A percentile compares a stretch with the other conserved stretches of the same genome.
These are phyloP conservation scores for Anisodus acutangulus DNA, from an alignment of 257 asterid species.

Conservation along the genomic window DNA sequence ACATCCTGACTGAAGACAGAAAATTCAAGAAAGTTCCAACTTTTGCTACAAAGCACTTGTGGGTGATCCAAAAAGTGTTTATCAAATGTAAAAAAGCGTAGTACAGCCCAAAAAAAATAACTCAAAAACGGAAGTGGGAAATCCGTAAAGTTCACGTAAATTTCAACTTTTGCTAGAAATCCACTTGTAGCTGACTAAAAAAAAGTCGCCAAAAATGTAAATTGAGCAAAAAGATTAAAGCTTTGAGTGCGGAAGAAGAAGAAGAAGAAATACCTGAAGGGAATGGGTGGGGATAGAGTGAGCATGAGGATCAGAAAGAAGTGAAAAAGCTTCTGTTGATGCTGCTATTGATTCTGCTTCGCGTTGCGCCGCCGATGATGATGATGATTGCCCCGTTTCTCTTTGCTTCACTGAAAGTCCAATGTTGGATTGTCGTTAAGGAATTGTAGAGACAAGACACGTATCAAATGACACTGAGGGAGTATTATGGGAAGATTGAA, in stretches of 20 bases:
- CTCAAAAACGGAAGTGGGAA: background rate
- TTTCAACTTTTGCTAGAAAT: background rate
- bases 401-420: background rate
- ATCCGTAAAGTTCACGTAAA: background rate
- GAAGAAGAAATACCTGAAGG: slow-evolving; percentile 54
- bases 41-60: background rate
- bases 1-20: background rate
- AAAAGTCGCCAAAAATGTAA: background rate
- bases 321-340: slow-evolving; percentile 80
- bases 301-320: slow-evolving; percentile 71
- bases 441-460: background rate
- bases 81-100: background rate
- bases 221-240: background rate
- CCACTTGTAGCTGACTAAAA: background rate
- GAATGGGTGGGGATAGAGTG: slow-evolving; percentile 60
- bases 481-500: too few species aligned
- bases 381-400: slow-evolving; percentile 84
- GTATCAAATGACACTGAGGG: background rate
- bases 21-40: slow-evolving; percentile 7
- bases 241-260: too few species aligned
- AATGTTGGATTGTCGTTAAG: background rate
- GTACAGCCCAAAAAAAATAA: background rate
- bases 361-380: slow-evolving; percentile 62
- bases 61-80: background rate
- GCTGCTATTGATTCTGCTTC: slow-evolving; percentile 81